Percentiles rank a stretch among this genome's conserved stretches.
phyloP scores from a whole-genome alignment of 768 basidiomycete genomes.

The Crucibulum laeve region DNA sequence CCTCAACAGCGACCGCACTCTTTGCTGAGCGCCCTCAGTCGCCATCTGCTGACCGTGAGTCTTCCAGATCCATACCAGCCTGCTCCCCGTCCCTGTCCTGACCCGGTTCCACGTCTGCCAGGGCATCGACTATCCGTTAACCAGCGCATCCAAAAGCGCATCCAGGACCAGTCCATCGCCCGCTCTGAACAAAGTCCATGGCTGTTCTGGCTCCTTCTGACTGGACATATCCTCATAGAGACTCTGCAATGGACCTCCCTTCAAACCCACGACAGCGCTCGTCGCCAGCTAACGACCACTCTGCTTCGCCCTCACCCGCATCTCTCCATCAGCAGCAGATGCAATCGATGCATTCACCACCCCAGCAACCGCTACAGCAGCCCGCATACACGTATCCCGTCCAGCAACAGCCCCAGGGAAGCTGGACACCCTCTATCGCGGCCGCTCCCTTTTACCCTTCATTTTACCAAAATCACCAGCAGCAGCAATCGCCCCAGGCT shows the following conservation, averaged over 20 bases:
- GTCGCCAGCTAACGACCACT: conserved; percentile 51
- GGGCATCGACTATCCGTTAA: too few species aligned
- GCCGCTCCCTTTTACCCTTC: conserved; percentile 75
- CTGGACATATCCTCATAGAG: conserved; percentile 64
- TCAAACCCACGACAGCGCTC: conserved; percentile 53
- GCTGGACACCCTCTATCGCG: conserved; percentile 65
- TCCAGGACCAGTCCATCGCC: conserved; percentile 64
- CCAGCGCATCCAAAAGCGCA: not conserved
- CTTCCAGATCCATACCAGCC: not conserved
- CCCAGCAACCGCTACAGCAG: conserved; percentile 27
- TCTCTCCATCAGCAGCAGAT: conserved; percentile 10
- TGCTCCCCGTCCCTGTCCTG: not conserved
- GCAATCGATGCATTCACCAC: conserved; percentile 20
- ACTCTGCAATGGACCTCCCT: conserved; percentile 58
- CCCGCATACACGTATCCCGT: conserved; percentile 63
- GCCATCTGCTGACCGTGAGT: not conserved
- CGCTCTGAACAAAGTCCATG: conserved; percentile 53
- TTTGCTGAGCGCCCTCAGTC: not conserved
- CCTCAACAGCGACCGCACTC: not conserved
- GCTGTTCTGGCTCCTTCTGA: conserved; percentile 76
- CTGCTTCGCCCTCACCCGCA: conserved; percentile 5
- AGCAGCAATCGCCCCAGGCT: conserved; percentile 48
- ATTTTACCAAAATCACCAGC: conserved; percentile 70
- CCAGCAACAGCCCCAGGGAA: conserved; percentile 65
- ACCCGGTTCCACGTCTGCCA: conserved; percentile 1